Evolutionary conservation across 306 rosid genomes (phyloP).

Genomic region (Sicyos edulis): DNA sequence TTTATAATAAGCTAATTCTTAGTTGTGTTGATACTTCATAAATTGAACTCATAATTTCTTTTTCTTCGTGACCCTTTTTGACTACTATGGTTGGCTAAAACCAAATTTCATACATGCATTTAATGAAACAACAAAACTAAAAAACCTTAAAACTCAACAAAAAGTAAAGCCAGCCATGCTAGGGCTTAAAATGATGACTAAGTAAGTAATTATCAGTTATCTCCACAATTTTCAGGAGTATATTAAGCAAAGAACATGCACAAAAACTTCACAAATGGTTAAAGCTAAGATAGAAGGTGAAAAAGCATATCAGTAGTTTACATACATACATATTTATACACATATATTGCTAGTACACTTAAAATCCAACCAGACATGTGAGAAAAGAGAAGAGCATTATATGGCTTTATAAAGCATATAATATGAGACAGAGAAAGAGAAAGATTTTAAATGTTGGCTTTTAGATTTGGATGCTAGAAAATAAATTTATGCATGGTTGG

Average conservation of each 20-base stretch:
- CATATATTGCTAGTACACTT: neutral
- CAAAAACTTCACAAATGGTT: neutral
- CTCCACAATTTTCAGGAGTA: neutral
- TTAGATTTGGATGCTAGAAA: neutral
- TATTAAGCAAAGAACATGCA: neutral
- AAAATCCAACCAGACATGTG: neutral
- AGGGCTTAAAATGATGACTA: neutral
- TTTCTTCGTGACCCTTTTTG: too few relatives aligned
- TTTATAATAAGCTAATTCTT: too few relatives aligned
- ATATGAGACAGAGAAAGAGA: neutral
- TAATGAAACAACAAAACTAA: neutral
- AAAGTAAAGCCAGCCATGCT: neutral
- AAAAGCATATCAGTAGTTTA: neutral
- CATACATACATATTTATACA: too few relatives aligned
- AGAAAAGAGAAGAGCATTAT: neutral
- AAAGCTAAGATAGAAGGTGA: neutral
- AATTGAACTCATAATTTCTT: too few relatives aligned
- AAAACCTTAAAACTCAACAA: neutral
- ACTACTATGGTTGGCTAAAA: neutral
- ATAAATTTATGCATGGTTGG: conserved; percentile 15
- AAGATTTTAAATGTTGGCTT: neutral
- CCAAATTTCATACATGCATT: neutral
- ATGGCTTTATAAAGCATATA: neutral
- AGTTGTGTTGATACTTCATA: too few relatives aligned
- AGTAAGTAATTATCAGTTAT: neutral